Percentiles rank a stretch among this genome's conserved stretches.
Conservation (phyloP, 2,329 filamentous ascomycete genomes). For the Alternaria hordeiaustralica region DNA sequence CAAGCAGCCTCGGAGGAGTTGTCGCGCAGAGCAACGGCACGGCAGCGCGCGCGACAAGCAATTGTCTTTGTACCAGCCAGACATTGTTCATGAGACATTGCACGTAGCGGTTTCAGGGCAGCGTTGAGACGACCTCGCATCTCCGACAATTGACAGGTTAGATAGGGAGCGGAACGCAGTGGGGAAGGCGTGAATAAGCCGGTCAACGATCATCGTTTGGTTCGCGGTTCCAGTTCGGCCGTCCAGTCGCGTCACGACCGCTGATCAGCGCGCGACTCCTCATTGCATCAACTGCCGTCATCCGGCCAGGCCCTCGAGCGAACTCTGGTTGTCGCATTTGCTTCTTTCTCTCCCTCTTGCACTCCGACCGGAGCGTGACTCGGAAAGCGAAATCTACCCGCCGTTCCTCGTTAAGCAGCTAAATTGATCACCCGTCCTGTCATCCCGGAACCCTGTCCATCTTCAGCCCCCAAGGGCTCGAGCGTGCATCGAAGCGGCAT, state of each 20-base stretch:
- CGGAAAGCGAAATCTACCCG: slow-evolving; percentile 21
- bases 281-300: slow-evolving; percentile 19
- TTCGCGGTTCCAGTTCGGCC: not conserved
- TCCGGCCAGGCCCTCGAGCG: not conserved
- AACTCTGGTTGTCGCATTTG: not conserved
- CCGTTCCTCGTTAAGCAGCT: slow-evolving; percentile 21
- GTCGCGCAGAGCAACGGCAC: slow-evolving; percentile 1
- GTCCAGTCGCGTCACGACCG: slow-evolving; percentile 17
- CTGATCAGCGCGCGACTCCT: slow-evolving; percentile 26
- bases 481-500: slow-evolving; percentile 30
- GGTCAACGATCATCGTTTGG: slow-evolving; percentile 11
- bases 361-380: slow-evolving; percentile 2
- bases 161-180: slow-evolving; percentile 1
- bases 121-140: slow-evolving; percentile 1
- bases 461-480: slow-evolving; percentile 22
- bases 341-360: not conserved
- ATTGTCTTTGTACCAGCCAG: slow-evolving; percentile 10
- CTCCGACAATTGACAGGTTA: slow-evolving; percentile 13
- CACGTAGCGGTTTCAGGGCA: slow-evolving; percentile 14
- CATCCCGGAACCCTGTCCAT: slow-evolving; percentile 19
- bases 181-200: slow-evolving; percentile 17
- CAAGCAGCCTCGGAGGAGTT: not conserved
- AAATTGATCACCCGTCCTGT: slow-evolving; percentile 28
- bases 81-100: slow-evolving; percentile 10
- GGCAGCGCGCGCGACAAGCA: slow-evolving; percentile 5